phyloP scores from a whole-genome alignment of 345 rosid genomes.

The Gynandropsis gynandra region DNA sequence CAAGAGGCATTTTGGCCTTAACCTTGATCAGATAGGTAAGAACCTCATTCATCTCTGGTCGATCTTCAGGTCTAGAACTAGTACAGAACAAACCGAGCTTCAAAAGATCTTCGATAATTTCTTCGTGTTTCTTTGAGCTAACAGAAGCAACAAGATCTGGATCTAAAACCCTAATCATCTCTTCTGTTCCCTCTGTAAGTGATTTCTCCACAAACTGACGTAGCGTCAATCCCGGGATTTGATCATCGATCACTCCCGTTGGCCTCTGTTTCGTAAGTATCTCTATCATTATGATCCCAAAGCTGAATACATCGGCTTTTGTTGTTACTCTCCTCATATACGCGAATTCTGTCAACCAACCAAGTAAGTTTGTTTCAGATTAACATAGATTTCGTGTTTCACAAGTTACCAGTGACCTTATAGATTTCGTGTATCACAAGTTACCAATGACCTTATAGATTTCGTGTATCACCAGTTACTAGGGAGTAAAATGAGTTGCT shows the following conservation, averaged over 20 bases:
- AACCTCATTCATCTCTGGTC: slow-evolving; percentile 56
- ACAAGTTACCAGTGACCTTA: too few species aligned
- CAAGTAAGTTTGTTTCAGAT: background rate
- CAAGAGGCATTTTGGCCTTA: slow-evolving; percentile 17
- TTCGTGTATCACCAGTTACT: too few species aligned
- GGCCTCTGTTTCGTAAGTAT: slow-evolving; percentile 62
- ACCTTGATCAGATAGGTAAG: slow-evolving; percentile 44
- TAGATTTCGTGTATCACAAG: too few species aligned
- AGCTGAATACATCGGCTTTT: slow-evolving; percentile 84
- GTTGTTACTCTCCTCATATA: slow-evolving; percentile 74
- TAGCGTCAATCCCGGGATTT: slow-evolving; percentile 41
- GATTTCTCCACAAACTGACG: slow-evolving; percentile 49
- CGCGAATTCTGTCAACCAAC: slow-evolving; percentile 54
- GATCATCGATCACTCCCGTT: slow-evolving; percentile 46
- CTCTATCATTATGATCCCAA: slow-evolving; percentile 69
- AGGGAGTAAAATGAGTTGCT: background rate
- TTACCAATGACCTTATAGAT: too few species aligned
- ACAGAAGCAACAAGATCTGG: background rate
- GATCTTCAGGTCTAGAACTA: slow-evolving; percentile 49
- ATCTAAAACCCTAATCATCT: slow-evolving; percentile 21
- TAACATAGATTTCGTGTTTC: background rate
- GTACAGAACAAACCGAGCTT: slow-evolving; percentile 60
- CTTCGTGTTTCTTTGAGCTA: slow-evolving; percentile 5
- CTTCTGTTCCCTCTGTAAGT: slow-evolving; percentile 32
- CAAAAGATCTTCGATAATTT: slow-evolving; percentile 20